phyloP scores from a whole-genome alignment of 441 rosid genomes.

The Aleurites moluccanus region DNA sequence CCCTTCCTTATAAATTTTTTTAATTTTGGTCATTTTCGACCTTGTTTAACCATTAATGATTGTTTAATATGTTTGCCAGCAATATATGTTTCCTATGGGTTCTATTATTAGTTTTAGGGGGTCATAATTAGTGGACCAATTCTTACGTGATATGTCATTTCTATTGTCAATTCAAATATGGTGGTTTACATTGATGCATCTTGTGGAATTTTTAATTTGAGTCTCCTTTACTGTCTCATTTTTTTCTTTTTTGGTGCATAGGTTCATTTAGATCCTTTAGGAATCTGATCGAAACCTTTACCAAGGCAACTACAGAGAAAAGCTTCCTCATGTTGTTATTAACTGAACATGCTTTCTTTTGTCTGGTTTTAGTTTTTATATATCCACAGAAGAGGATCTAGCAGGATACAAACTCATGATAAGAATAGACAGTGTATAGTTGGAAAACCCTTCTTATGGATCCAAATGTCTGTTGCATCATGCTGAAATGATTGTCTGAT shows the following conservation, averaged over 20 bases:
- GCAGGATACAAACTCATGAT: neutral
- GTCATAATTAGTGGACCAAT: conserved; percentile 9
- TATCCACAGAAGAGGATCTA: neutral
- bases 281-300: neutral
- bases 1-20: neutral
- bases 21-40: neutral
- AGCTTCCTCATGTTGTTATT: neutral
- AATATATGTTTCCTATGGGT: neutral
- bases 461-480: neutral
- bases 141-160: conserved; percentile 11
- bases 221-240: neutral
- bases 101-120: conserved; percentile 1
- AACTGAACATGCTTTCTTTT: neutral
- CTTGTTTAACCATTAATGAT: conserved; percentile 5
- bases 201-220: neutral
- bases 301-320: neutral
- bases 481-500: neutral
- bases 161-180: neutral
- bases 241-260: too few relatives aligned
- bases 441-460: neutral
- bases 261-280: neutral
- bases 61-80: conserved; percentile 22
- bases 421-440: neutral
- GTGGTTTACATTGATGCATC: conserved; percentile 4
- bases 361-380: neutral